Base-by-base conservation (phyloP, 2,329 filamentous ascomycete genomes). In the Epichloe sibirici region DNA sequence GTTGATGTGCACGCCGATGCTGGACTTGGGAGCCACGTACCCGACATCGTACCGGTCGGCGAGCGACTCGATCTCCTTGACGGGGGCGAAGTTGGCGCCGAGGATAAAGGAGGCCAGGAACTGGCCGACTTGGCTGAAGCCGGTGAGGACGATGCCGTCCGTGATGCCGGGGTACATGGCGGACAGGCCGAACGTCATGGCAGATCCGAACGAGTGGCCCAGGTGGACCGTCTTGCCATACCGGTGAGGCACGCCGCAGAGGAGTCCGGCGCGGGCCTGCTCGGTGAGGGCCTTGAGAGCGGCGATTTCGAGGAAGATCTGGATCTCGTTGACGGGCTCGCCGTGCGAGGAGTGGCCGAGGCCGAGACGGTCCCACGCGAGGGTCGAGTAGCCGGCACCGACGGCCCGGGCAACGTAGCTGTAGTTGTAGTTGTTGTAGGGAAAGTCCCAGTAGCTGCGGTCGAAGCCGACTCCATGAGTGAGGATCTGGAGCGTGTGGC, bases 201-300 rank as follows among this genome's bases (percentile, higher is more conserved):
- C 66, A 0, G 79, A 81, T 35, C 82, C 82, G 58, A 82, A 85
- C 0, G 77, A 81, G 68, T 86, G 81, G 12, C 82, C 82, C 15
- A 82, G 71, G 61, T 85, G 81, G 8, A 81, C 68, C 25, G 79
- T 66, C 59, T 76, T 73, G 45, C 60, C 53, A 57, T 66, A 71
- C 21, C 56, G 57, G 46, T 63, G 57, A 31, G 61, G 61, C n/a
- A 77, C 63, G 21, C 67, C 65, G 0, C 68, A 61, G 25, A 84
- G 66, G 0, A 61, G 59, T 46, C 75, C 74, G 1, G 63, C 58
- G 34, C 76, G 74, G 2, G 81, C 67, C 56, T 68, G 65, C 11
- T 62, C 62, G 0, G 81, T 84, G 4, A 86, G 66, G 2, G 70
- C 67, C 37, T 70, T 68, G 25, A 85, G 72, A 9, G 78, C 79